Evolutionary conservation across 23 red algal species (phyloP).

Genomic region (Cyanidiococcus yangmingshanensis): DNA sequence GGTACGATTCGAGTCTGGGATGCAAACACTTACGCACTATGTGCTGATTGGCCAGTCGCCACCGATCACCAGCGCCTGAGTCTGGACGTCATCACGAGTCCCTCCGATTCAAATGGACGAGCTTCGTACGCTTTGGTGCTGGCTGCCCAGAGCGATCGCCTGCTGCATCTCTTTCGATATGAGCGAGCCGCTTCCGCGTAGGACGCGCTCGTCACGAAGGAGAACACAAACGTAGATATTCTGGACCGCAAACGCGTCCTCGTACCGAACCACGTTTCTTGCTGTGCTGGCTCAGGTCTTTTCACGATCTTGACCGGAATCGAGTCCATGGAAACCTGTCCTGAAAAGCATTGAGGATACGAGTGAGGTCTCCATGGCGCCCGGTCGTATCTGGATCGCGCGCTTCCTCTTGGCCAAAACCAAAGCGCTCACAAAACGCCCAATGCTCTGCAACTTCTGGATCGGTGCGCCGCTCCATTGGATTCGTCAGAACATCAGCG

Average conservation of each 20-base stretch:
- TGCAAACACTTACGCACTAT: not conserved
- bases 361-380: no score
- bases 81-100: not conserved
- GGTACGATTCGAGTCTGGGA: constrained; percentile 9
- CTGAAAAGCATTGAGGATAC: no score
- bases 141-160: not conserved
- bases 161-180: not conserved
- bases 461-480: not conserved
- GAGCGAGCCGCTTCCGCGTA: not conserved
- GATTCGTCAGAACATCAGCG: not conserved
- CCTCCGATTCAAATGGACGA: not conserved
- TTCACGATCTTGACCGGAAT: no score
- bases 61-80: not conserved
- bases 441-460: constrained; percentile 4
- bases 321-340: no score
- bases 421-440: constrained; percentile 3
- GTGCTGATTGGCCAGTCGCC: not conserved
- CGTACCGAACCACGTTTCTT: no score
- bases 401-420: no score
- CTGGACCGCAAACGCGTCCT: no score
- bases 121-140: not conserved
- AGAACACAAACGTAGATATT: no score
- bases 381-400: no score
- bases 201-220: not conserved
- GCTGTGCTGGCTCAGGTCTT: no score